These are phyloP conservation scores for Picea glauca DNA, from an alignment of 75 land plant genomes.

Conservation along the genomic window DNA sequence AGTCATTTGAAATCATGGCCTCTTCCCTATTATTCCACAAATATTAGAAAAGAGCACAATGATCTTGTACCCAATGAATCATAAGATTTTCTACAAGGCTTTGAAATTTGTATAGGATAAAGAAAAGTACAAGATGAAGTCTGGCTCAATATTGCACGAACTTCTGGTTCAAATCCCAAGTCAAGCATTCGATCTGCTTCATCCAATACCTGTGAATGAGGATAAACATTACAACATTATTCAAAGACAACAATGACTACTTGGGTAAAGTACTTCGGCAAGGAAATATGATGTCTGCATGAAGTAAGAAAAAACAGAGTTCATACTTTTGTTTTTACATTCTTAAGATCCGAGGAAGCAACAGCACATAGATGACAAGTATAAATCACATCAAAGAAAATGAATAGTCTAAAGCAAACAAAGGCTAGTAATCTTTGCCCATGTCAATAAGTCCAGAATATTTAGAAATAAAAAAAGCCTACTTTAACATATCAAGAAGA, in stretches of 20 bases:
- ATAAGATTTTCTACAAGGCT: not conserved
- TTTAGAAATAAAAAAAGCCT: not conserved
- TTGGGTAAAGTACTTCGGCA: not conserved
- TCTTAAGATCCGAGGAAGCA: not conserved
- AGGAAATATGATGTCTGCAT: not conserved
- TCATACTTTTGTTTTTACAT: not conserved
- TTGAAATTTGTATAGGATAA: not conserved
- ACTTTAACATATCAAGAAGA: not conserved
- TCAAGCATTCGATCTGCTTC: slow-evolving; percentile 99
- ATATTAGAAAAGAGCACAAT: not conserved
- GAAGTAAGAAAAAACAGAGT: not conserved
- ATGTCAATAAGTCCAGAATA: not conserved
- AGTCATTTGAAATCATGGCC: not conserved
- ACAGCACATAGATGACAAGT: not conserved
- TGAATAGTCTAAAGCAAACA: not conserved
- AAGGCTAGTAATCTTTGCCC: not conserved
- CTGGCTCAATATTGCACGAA: slow-evolving; percentile 79
- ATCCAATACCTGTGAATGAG: slow-evolving; percentile 70
- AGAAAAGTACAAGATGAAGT: slow-evolving; percentile 48
- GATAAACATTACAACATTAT: not conserved
- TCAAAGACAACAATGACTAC: not conserved
- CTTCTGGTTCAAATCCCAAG: slow-evolving; percentile 93
- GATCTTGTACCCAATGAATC: not conserved
- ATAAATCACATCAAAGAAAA: not conserved
- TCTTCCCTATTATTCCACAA: not conserved